A percentile compares a stretch with the other conserved stretches of the same genome.
phyloP scores from a whole-genome alignment of 768 basidiomycete species.

The Steccherinum ochraceum region DNA sequence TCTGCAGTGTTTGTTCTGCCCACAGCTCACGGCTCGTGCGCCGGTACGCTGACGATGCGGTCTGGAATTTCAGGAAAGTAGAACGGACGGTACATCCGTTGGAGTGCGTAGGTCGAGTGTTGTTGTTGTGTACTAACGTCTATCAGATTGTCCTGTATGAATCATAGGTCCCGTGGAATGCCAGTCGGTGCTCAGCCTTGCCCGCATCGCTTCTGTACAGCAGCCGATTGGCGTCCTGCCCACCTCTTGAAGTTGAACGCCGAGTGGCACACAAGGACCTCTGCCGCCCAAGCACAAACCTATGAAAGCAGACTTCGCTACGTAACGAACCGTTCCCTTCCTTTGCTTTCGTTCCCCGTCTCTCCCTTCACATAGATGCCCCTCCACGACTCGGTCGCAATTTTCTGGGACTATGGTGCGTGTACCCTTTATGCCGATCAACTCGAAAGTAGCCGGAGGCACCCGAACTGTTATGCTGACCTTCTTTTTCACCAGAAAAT shows the following conservation, averaged over 20 bases:
- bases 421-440: not conserved
- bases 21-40: too few species aligned
- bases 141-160: not conserved
- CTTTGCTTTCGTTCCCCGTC: not conserved
- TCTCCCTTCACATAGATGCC: conserved; percentile 1
- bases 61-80: too few species aligned
- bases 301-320: too few species aligned
- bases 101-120: not conserved
- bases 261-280: not conserved
- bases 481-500: conserved; percentile 27
- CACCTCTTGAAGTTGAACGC: not conserved
- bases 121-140: not conserved
- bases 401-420: conserved; percentile 40
- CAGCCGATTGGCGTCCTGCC: not conserved
- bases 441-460: too few species aligned
- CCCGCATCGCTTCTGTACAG: not conserved
- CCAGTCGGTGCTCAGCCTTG: not conserved
- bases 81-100: not conserved
- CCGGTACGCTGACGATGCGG: too few species aligned
- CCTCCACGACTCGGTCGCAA: conserved; percentile 23
- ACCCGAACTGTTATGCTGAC: not conserved
- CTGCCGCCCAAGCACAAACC: not conserved
- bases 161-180: not conserved
- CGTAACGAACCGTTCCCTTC: not conserved
- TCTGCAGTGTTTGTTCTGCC: too few species aligned